Percentiles rank a stretch among this genome's conserved stretches.
Evolutionary conservation across 805 yeast species (phyloP).

Genomic region (Myxozyma geophila): DNA sequence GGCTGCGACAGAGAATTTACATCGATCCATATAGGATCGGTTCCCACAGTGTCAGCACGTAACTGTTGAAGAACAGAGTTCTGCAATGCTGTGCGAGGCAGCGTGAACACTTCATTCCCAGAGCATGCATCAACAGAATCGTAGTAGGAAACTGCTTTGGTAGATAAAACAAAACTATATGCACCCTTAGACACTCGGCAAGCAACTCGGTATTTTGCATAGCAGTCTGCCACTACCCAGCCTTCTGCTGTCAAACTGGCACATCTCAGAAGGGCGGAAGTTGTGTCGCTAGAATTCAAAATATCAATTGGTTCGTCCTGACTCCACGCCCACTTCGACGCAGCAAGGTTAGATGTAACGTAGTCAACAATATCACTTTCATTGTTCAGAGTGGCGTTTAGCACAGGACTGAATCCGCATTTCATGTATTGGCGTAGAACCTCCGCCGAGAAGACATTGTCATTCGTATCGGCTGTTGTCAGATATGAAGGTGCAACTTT

Average conservation of each 20-base stretch:
- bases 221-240: constrained; percentile 74
- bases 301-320: constrained; percentile 55
- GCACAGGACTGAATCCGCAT: constrained; percentile 71
- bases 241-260: constrained; percentile 53
- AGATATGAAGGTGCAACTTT: constrained; percentile 45
- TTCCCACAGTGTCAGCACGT: constrained; percentile 6
- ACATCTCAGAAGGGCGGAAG: constrained; percentile 46
- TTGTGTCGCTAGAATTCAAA: constrained; percentile 17
- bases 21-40: constrained; percentile 30
- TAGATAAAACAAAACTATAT: constrained; percentile 43
- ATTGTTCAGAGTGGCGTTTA: constrained; percentile 48
- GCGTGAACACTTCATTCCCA: constrained; percentile 24
- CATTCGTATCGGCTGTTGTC: constrained; percentile 49
- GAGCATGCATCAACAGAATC: constrained; percentile 37
- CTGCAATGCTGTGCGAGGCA: constrained; percentile 35
- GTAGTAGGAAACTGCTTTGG: constrained; percentile 45
- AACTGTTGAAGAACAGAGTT: constrained; percentile 25
- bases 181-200: constrained; percentile 56
- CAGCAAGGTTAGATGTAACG: constrained; percentile 35
- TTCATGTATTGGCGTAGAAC: constrained; percentile 49
- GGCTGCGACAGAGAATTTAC: constrained; percentile 27
- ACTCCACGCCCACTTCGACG: constrained; percentile 77
- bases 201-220: constrained; percentile 54
- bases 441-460: constrained; percentile 47
- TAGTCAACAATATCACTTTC: constrained; percentile 30